Base-by-base conservation (phyloP, 2,329 filamentous ascomycete species). In the Metarhizium sp. region DNA sequence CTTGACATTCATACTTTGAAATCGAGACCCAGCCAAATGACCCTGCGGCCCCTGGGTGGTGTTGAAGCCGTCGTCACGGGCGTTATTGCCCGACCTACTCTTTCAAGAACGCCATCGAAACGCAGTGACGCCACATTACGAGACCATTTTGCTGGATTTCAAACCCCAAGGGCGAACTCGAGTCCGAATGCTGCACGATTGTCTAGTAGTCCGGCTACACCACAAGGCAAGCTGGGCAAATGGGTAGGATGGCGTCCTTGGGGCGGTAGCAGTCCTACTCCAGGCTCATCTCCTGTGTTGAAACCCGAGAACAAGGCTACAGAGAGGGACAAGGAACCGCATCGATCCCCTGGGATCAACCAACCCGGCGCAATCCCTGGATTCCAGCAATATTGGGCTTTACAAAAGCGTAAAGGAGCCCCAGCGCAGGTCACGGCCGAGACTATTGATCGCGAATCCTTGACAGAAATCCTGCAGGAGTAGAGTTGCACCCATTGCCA, bases 1-100 rank as follows among this genome's bases (percentile, higher is more conserved):
- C 86, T 96, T 68, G 92, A 96, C 66, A 95, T 96, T 51, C 91
- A 95, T 67, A 91, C 88, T 0, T 77, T 95, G 4, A 85, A 86
- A 63, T 78, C 80, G 1, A 82, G 88, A 4, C 89, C 90, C 0
- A 89, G 87, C 38, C 89, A 95, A 63, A 79, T 94, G 57, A 81
- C 85, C 25, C 65, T 82, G 58, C 67, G 78, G 52, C 74, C 76
- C 36, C 71, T 80, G 29, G 81, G 78, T 56, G 75, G 75, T 55
- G 75, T 76, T 43, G 81, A 80, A 40, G 80, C 79, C 2, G 73
- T 82, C 29, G 71, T 85, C 47, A 81, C 79, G 43, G 78, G 78
- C n/a, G 74, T 86, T 5, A 80, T 75, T 0, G 83, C 84, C 0
- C 77, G 76, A 32, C 80, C 83, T 4, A 84, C 78, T n/a, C 64